Conservation (phyloP, 768 basidiomycete species). For the Calvatia gigantea region DNA sequence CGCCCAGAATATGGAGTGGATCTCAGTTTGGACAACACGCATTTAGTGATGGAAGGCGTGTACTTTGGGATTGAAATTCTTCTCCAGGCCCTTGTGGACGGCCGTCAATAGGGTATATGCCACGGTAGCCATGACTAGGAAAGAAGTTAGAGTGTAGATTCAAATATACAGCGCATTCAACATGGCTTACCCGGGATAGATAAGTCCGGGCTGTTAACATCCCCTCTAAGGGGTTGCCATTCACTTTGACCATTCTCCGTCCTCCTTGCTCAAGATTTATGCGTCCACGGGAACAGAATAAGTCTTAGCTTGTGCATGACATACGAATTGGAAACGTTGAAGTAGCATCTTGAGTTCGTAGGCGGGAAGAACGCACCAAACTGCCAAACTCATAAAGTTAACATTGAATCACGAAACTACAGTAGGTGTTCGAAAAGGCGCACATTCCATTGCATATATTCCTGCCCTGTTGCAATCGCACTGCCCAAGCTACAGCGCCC, state of each 20-base stretch:
- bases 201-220: conserved; percentile 93
- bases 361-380: conserved; percentile 79
- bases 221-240: conserved; percentile 88
- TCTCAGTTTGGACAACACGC: not conserved
- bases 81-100: conserved; percentile 76
- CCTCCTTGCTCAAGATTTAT: conserved; percentile 82
- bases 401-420: conserved; percentile 4
- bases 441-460: conserved; percentile 94
- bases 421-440: conserved; percentile 23
- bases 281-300: conserved; percentile 94
- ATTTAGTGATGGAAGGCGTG: not conserved
- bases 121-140: conserved; percentile 89
- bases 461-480: conserved; percentile 91
- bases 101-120: conserved; percentile 93
- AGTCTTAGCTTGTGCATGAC: conserved; percentile 86
- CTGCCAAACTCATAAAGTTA: conserved; percentile 42
- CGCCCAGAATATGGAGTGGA: conserved; percentile 76
- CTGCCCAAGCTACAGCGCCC: conserved; percentile 94
- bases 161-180: not conserved
- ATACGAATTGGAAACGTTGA: conserved; percentile 95
- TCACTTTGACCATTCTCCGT: conserved; percentile 67
- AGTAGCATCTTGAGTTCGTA: conserved; percentile 79
- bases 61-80: conserved; percentile 77
- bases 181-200: conserved; percentile 83
- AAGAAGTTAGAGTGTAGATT: not conserved